These are phyloP conservation scores for Scopulariopsis brevicaulis DNA, from an alignment of 2,329 filamentous ascomycete species.

Conservation along the genomic window DNA sequence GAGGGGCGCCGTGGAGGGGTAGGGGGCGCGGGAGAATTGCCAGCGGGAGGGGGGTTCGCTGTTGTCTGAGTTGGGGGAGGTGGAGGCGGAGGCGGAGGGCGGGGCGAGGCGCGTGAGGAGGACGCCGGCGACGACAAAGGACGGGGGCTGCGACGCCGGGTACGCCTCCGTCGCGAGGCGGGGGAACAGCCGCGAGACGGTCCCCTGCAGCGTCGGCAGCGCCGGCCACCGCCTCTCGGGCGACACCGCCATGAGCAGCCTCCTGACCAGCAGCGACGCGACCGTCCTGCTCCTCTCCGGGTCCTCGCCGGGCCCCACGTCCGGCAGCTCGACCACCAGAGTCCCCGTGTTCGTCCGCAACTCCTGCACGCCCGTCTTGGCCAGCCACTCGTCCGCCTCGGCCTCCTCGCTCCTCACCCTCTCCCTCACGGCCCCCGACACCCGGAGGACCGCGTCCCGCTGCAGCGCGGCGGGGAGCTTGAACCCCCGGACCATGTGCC, in stretches of 20 bases:
- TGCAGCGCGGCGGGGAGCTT: slow-evolving; percentile 59
- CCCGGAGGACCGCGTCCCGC: slow-evolving; percentile 47
- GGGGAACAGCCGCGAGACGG: slow-evolving; percentile 37
- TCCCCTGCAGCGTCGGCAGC: slow-evolving; percentile 29
- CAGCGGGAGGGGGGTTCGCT: slow-evolving; percentile 16
- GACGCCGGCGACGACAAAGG: slow-evolving; percentile 27
- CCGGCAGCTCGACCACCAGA: slow-evolving; percentile 31
- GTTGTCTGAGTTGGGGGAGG: background rate
- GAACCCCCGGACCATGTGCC: slow-evolving; percentile 48
- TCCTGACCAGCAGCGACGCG: slow-evolving; percentile 33
- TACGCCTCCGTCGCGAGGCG: slow-evolving; percentile 18
- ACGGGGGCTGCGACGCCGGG: slow-evolving; percentile 15
- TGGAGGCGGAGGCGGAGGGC: slow-evolving; percentile 8
- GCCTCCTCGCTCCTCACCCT: slow-evolving; percentile 32
- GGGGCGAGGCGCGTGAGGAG: slow-evolving; percentile 25
- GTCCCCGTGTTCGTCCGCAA: slow-evolving; percentile 37
- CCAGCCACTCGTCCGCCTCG: slow-evolving; percentile 44
- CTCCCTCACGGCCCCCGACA: slow-evolving; percentile 41
- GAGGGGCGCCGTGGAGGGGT: slow-evolving; percentile 24
- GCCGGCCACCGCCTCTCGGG: slow-evolving; percentile 32
- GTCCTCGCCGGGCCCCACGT: slow-evolving; percentile 10
- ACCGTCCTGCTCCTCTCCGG: slow-evolving; percentile 12
- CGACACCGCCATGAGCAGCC: slow-evolving; percentile 36
- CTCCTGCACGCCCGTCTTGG: slow-evolving; percentile 28
- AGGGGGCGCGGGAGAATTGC: slow-evolving; percentile 35